Percentiles rank a stretch among this genome's conserved stretches.
Conservation (phyloP, 1,284 basidiomycete genomes). For the Paramarasmius palmivorus region DNA sequence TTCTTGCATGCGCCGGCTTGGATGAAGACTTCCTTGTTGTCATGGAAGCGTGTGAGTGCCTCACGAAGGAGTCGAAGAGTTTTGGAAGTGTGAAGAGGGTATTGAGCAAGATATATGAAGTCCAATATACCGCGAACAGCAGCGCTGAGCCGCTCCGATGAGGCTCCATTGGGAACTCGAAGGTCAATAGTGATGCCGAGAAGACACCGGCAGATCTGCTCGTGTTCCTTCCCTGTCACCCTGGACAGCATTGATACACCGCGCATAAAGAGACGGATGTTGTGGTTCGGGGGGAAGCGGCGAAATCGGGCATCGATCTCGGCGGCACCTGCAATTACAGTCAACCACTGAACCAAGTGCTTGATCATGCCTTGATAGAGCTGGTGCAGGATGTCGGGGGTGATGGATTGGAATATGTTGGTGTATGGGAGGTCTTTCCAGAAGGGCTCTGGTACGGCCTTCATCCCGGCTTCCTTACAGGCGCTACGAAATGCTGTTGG, state of each 20-base stretch:
- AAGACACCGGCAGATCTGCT: not conserved
- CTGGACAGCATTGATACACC: not conserved
- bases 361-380: not conserved
- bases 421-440: not conserved
- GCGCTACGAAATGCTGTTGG: not conserved
- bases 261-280: not conserved
- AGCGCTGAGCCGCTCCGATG: not conserved
- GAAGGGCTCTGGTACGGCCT: not conserved
- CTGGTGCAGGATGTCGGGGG: not conserved
- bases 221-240: not conserved
- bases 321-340: not conserved
- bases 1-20: not conserved
- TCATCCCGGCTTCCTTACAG: not conserved
- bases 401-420: not conserved
- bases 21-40: not conserved
- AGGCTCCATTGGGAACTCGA: not conserved
- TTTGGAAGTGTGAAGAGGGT: constrained; percentile 12
- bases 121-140: not conserved
- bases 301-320: constrained; percentile 2
- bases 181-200: not conserved
- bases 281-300: constrained; percentile 1
- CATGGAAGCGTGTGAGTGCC: constrained; percentile 5
- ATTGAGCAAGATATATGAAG: constrained; percentile 1
- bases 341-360: not conserved
- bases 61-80: constrained; percentile 16